Evolutionary conservation across 257 asterid genomes (phyloP), one percentile per base, ranked within the genome.

Genomic region (Ligustrum vulgare): DNA sequence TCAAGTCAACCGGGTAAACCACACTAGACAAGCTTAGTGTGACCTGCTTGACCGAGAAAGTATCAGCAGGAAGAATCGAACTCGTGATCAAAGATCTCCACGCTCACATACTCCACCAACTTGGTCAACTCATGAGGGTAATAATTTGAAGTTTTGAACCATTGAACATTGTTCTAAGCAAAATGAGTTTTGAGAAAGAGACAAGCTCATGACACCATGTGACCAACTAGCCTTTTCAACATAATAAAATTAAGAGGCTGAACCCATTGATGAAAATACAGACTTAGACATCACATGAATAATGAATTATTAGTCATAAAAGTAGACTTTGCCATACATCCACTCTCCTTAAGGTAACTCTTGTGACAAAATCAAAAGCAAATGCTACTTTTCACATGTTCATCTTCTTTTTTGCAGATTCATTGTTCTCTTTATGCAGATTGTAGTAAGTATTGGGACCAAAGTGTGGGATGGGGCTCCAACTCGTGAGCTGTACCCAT

Each of bases 241-340:
- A 18, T n/a, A 51, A 16, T 3, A n/a, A n/a, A n/a, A n/a, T 16
- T 18, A 16, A 51, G 6, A 51, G 6, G 67, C 34, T 60, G 31
- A 58, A 58, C 66, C 4, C 4, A 58, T 0, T 13, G 0, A 60
- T 60, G 67, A 60, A 39, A 25, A 22, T 22, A 25, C 13, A 25
- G 15, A 60, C 10, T 9, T 23, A 60, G 66, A 60, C 35, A 10
- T 23, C 34, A 60, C 67, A 23, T 60, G 67, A 25, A 69, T 22
- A 22, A 60, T 60, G 67, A 25, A 69, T 69, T 69, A 69, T 69
- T 69, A 43, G 32, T 43, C 15, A 45, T 33, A 69, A 69, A 39
- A 39, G 60, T 18, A 69, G 72, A 28, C 13, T 69, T 25, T 69
- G 62, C 73, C 73, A 23, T 43, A 36, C 36, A 16, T 20, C 18